phyloP scores from a whole-genome alignment of 495 filamentous ascomycete genomes.

The Xanthoparmelia taractica region DNA sequence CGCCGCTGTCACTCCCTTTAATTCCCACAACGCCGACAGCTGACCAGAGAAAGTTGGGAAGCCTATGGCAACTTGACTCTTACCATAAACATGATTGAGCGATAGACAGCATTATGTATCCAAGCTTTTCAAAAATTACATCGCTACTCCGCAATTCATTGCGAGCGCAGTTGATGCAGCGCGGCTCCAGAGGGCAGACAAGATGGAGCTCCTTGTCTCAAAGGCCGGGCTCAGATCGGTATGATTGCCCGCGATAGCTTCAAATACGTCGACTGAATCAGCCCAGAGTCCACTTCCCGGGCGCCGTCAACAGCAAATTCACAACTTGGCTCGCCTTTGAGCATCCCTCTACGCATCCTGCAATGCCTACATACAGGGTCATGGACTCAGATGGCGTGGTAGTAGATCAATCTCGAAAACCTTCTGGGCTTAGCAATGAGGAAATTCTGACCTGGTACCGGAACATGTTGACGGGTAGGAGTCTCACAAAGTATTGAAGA shows the following conservation, averaged over 20 bases:
- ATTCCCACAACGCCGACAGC: not conserved
- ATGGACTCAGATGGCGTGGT: conserved; percentile 76
- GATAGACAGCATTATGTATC: conserved; percentile 18
- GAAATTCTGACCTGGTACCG: conserved; percentile 59
- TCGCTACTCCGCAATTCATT: not conserved
- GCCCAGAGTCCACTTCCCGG: conserved; percentile 75
- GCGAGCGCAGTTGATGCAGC: not conserved
- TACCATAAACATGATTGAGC: conserved; percentile 8
- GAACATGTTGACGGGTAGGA: conserved; percentile 57
- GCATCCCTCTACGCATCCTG: conserved; percentile 53
- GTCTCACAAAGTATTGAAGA: not conserved
- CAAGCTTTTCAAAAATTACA: not conserved
- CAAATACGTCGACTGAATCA: conserved; percentile 3
- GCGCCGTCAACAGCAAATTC: conserved; percentile 91
- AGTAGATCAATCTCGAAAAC: conserved; percentile 57
- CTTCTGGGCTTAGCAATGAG: conserved; percentile 58
- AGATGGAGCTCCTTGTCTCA: conserved; percentile 58
- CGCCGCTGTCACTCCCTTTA: too few species aligned
- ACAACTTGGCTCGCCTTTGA: conserved; percentile 70
- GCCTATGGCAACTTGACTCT: too few species aligned
- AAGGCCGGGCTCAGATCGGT: conserved; percentile 60
- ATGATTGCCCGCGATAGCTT: conserved; percentile 13
- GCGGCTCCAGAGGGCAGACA: not conserved
- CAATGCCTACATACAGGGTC: conserved; percentile 79
- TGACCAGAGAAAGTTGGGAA: not conserved